Evolutionary conservation across 805 yeast genomes (phyloP), one percentile per base, ranked within the genome.

Genomic region (Yamadazyma insecticola): DNA sequence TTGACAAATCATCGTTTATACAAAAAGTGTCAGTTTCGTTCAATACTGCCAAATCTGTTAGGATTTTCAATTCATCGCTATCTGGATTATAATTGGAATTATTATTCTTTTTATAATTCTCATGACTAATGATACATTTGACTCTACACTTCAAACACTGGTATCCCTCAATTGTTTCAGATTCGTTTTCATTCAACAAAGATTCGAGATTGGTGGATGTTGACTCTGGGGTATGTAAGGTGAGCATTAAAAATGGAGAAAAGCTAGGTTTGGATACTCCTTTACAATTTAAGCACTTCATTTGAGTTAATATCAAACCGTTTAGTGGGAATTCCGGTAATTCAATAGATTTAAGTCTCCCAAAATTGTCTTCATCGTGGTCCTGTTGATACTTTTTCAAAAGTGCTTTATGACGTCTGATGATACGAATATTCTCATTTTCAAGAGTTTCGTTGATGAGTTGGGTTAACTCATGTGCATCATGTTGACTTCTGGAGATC

Each of bases 381-480:
- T 26, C 24, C 13, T 29, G 26, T 7, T 35, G 32, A 13, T 36
- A 39, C 19, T 43, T 44, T 13, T 29, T 29, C n/a, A 31, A n/a
- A 15, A 41, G 51, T 28, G 26, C 32, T 39, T 30, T 44, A 45
- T 21, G 57, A 43, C 28, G 60, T 61, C 28, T 57, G 62, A 51
- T 55, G 28, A 78, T 37, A 26, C 56, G 58, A 7, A 61, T 45
- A 42, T 73, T 67, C 50, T 90, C 97, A 33, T 68, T 70, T 30
- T 81, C 78, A 30, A 92, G 61, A 0, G 90, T 79, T 47, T 89
- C 95, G 14, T 90, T 60, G 13, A 89, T 68, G 31, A 86, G 57
- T 51, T 87, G 95, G 18, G 90, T 72, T 41, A 92, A 67, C 49
- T 90, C 98, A 47, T 92, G 97, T 0, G 97, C 96, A 60, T 90